These are phyloP conservation scores for Parmelia sp. DNA, from an alignment of 495 filamentous ascomycete species.

Conservation along the genomic window DNA sequence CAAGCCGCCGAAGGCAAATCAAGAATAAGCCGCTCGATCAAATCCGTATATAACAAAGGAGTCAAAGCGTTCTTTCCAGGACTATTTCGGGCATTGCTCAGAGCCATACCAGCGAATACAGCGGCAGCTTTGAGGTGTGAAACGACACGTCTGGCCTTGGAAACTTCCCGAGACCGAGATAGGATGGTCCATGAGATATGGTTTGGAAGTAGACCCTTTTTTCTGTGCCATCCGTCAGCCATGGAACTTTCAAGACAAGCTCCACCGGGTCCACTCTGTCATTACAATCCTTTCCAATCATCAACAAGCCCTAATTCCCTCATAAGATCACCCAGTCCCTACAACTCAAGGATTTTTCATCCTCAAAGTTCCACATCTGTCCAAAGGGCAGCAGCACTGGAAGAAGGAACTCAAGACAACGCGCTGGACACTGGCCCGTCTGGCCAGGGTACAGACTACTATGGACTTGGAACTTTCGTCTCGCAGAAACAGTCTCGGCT, in stretches of 20 bases:
- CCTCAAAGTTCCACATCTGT: not conserved
- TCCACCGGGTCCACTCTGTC: not conserved
- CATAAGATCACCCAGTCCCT: not conserved
- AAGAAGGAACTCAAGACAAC: not conserved
- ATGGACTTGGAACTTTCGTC: not conserved
- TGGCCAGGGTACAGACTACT: not conserved
- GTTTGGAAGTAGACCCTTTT: too few relatives aligned
- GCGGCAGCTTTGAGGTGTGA: not conserved
- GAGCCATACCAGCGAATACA: not conserved
- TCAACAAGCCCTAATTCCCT: not conserved
- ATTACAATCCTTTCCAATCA: not conserved
- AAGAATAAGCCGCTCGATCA: not conserved
- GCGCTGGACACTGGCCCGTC: not conserved
- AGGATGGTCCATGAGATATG: too few relatives aligned
- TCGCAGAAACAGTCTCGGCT: not conserved
- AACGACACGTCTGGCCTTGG: not conserved
- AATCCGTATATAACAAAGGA: not conserved
- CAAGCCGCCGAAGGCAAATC: not conserved
- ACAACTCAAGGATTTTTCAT: not conserved
- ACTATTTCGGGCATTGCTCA: not conserved
- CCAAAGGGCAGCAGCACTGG: not conserved
- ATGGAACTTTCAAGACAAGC: not conserved
- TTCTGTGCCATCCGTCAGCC: not conserved
- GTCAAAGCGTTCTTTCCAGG: not conserved
- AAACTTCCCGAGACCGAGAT: not conserved